Evolutionary conservation across 2,329 filamentous ascomycete species (phyloP).

Genomic region (Venturia carpophila): DNA sequence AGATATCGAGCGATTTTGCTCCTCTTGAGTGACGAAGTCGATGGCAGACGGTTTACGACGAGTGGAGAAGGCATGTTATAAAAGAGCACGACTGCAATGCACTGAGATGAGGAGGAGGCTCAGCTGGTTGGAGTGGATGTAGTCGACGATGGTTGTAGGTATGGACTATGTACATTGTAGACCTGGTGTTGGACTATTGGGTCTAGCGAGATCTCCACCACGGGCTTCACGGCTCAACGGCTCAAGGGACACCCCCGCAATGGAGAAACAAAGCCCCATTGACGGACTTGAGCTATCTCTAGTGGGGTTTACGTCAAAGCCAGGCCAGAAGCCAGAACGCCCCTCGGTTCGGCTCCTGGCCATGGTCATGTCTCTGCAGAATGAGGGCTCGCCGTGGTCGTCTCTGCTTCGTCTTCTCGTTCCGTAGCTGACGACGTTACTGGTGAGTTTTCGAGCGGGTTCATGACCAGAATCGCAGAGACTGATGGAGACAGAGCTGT

Average conservation of each 20-base stretch:
- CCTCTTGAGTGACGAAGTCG: too few species aligned
- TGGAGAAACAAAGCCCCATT: not conserved
- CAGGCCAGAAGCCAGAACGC: not conserved
- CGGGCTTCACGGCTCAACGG: not conserved
- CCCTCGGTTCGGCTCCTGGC: not conserved
- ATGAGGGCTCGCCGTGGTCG: not conserved
- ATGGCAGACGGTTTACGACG: too few species aligned
- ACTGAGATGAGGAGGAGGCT: not conserved
- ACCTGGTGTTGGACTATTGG: not conserved
- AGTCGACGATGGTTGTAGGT: not conserved
- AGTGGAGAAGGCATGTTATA: too few species aligned
- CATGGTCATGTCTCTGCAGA: not conserved
- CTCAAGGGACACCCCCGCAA: not conserved
- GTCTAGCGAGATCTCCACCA: not conserved
- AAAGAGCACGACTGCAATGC: too few species aligned
- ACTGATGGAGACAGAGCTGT: not conserved
- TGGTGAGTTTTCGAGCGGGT: not conserved
- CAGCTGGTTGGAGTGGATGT: not conserved
- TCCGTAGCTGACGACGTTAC: not conserved
- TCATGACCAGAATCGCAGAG: not conserved
- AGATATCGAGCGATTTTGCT: too few species aligned
- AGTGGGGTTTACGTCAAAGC: conserved; percentile 5
- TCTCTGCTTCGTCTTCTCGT: not conserved
- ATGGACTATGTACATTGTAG: too few species aligned
- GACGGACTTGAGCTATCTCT: not conserved